Evolutionary conservation across 331 rosid genomes (phyloP).

Genomic region (Erythrophleum ivorense): DNA sequence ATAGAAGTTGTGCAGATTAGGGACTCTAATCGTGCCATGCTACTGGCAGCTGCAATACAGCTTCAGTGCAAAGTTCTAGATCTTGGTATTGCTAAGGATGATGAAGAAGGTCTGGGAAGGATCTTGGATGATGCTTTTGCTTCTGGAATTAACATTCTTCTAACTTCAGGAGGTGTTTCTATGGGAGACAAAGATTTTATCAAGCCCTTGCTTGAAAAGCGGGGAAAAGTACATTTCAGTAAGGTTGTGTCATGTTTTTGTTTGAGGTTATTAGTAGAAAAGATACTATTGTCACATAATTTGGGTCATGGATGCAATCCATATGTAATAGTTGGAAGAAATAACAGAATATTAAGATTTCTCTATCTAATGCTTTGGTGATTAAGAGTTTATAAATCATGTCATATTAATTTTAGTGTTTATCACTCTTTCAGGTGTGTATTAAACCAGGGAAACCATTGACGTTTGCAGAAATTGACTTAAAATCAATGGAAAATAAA

Average conservation of each 20-base stretch:
- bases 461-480: conserved; percentile 76
- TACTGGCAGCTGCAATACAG: conserved; percentile 77
- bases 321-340: conserved; percentile 27
- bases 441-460: conserved; percentile 95
- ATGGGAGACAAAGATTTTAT: conserved; percentile 97
- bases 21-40: conserved; percentile 96
- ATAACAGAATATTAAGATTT: neutral
- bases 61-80: conserved; percentile 81
- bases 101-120: conserved; percentile 68
- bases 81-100: conserved; percentile 88
- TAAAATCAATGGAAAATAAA: conserved; percentile 53
- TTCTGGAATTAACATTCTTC: conserved; percentile 78
- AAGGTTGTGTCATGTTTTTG: conserved; percentile 53
- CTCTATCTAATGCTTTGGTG: conserved; percentile 29
- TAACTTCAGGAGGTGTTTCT: conserved; percentile 97
- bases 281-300: conserved; percentile 9
- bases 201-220: conserved; percentile 76
- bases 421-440: conserved; percentile 62
- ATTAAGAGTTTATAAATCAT: conserved; percentile 26
- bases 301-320: conserved; percentile 25
- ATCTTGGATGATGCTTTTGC: conserved; percentile 73
- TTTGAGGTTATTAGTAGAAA: conserved; percentile 24
- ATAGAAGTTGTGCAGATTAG: conserved; percentile 68
- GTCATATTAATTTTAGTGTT: conserved; percentile 31
- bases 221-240: conserved; percentile 73